Evolutionary conservation across 2,329 filamentous ascomycete genomes (phyloP).

Genomic region (Dactylellina cionopaga): DNA sequence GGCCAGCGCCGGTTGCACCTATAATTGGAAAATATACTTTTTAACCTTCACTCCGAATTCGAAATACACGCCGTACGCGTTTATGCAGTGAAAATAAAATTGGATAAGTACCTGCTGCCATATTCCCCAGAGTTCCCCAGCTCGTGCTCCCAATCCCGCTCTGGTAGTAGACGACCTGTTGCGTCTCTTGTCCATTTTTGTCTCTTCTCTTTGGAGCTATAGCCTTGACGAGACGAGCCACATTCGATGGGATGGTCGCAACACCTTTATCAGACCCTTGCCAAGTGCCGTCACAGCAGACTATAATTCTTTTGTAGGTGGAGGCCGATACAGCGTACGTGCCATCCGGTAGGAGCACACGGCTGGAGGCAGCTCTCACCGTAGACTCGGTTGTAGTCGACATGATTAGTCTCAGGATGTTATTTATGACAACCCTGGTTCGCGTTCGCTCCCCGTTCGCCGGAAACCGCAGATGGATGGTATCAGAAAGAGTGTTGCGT

Average conservation of each 20-base stretch:
- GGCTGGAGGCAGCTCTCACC: slow-evolving; percentile 28
- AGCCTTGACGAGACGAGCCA: slow-evolving; percentile 46
- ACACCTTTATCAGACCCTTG: slow-evolving; percentile 48
- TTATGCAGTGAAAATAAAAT: neutral
- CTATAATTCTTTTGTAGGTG: slow-evolving; percentile 44
- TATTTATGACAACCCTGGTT: neutral
- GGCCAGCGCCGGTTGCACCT: slow-evolving; percentile 56
- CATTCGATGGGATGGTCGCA: slow-evolving; percentile 30
- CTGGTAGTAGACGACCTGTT: slow-evolving; percentile 46
- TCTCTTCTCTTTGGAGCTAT: slow-evolving; percentile 32
- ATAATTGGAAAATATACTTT: neutral
- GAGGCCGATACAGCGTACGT: slow-evolving; percentile 10
- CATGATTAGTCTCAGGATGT: slow-evolving; percentile 17
- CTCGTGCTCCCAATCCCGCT: slow-evolving; percentile 39
- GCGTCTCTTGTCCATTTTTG: slow-evolving; percentile 26
- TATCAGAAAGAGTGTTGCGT: too few species aligned
- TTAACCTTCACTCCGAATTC: neutral
- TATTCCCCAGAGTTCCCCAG: slow-evolving; percentile 60
- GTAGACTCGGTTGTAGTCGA: slow-evolving; percentile 17
- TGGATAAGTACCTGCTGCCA: slow-evolving; percentile 34
- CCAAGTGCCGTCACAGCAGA: slow-evolving; percentile 52
- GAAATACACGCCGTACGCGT: too few species aligned
- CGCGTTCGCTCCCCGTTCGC: neutral
- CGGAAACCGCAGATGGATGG: too few species aligned
- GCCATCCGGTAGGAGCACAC: slow-evolving; percentile 20